These are phyloP conservation scores for Thielaviopsis musarum DNA, from an alignment of 2,329 filamentous ascomycete species.

Conservation along the genomic window DNA sequence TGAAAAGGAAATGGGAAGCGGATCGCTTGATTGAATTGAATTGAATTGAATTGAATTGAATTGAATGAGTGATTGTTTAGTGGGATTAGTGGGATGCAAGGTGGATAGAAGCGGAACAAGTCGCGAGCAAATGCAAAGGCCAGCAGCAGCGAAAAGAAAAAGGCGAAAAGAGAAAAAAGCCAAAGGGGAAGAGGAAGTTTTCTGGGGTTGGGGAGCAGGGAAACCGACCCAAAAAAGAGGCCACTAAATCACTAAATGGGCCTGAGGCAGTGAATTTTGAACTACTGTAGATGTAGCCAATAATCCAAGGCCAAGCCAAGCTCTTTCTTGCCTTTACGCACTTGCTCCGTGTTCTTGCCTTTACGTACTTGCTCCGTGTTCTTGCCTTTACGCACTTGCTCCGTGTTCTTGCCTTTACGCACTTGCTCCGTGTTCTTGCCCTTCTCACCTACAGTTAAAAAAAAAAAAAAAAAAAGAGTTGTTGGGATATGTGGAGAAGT, in stretches of 20 bases:
- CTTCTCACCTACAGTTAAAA: too few species aligned
- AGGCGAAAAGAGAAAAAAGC: conserved; percentile 1
- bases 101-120: conserved; percentile 10
- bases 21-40: not conserved
- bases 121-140: not conserved
- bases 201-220: not conserved
- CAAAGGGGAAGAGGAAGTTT: not conserved
- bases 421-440: too few species aligned
- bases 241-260: not conserved
- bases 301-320: too few species aligned
- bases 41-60: not conserved
- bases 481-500: not conserved
- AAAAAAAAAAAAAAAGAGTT: too few species aligned
- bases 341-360: too few species aligned
- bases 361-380: too few species aligned
- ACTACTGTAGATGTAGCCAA: not conserved
- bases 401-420: too few species aligned
- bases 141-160: not conserved
- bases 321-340: too few species aligned
- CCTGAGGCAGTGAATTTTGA: not conserved
- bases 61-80: not conserved
- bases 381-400: too few species aligned
- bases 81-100: not conserved
- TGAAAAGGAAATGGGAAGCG: conserved; percentile 11
- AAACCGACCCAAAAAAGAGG: not conserved